Percentiles rank a stretch among this genome's conserved stretches.
Conservation (phyloP, 495 filamentous ascomycete species). For the Daldinia loculata region DNA sequence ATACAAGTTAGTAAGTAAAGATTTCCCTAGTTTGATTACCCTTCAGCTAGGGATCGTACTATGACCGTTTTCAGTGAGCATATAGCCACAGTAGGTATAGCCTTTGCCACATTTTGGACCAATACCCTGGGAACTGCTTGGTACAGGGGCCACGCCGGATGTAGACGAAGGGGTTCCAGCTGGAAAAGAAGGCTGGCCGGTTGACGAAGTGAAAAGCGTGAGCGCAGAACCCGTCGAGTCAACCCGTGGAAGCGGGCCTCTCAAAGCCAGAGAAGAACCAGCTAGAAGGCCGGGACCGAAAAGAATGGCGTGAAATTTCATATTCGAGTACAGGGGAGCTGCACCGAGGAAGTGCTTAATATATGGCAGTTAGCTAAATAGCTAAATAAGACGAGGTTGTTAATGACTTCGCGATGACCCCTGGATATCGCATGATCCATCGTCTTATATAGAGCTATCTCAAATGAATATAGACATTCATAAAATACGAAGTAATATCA, state of each 20-base stretch:
- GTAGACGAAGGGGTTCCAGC: not conserved
- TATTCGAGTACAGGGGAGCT: not conserved
- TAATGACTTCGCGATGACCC: not conserved
- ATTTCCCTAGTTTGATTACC: not conserved
- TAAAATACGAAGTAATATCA: not conserved
- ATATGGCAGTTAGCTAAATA: not conserved
- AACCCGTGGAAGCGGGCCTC: slow-evolving; percentile 15
- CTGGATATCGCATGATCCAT: slow-evolving; percentile 7
- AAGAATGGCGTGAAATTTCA: slow-evolving; percentile 13
- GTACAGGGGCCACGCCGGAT: slow-evolving; percentile 1
- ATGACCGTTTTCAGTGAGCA: slow-evolving; percentile 50
- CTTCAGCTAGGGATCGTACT: slow-evolving; percentile 36
- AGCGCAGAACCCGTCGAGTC: slow-evolving; percentile 5
- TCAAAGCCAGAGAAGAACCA: slow-evolving; percentile 25
- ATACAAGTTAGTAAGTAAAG: not conserved
- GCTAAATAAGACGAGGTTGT: not conserved
- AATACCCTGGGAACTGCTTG: slow-evolving; percentile 19
- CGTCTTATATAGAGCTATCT: slow-evolving; percentile 17
- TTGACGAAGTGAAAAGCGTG: not conserved
- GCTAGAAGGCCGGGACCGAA: slow-evolving; percentile 24
- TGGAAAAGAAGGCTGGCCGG: slow-evolving; percentile 9
- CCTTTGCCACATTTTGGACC: slow-evolving; percentile 52
- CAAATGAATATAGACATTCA: not conserved
- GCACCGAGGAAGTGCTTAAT: not conserved
- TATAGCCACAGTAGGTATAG: slow-evolving; percentile 58